Percentiles rank a stretch among this genome's conserved stretches.
These are phyloP conservation scores for Penicillium sp. DNA, from an alignment of 2,329 filamentous ascomycete genomes.

Conservation along the genomic window DNA sequence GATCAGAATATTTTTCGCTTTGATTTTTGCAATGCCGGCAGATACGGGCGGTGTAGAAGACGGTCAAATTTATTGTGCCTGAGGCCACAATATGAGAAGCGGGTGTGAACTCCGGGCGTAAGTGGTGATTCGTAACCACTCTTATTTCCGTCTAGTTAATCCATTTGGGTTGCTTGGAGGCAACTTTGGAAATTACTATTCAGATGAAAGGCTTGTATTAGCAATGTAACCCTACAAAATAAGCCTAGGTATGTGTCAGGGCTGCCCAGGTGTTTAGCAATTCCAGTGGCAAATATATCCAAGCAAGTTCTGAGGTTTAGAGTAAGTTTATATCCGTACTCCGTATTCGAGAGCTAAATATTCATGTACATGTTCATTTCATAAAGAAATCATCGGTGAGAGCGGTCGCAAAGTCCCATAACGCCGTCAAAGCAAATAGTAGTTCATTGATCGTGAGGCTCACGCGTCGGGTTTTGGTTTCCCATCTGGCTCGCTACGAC, in stretches of 20 bases:
- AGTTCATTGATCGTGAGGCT: neutral
- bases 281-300: neutral
- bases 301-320: neutral
- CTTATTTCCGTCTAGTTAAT: neutral
- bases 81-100: neutral
- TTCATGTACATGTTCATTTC: slow-evolving; percentile 12
- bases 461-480: slow-evolving; percentile 6
- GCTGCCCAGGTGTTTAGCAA: neutral
- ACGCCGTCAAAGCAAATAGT: neutral
- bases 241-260: neutral
- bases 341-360: neutral
- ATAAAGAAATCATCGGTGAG: neutral
- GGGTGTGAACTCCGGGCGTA: neutral
- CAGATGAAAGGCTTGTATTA: neutral
- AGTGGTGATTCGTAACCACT: neutral
- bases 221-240: neutral
- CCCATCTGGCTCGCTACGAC: slow-evolving; percentile 13
- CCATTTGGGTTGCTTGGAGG: neutral
- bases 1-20: slow-evolving; percentile 34
- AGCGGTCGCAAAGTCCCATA: neutral
- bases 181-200: neutral
- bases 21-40: slow-evolving; percentile 28
- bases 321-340: neutral
- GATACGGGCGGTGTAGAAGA: slow-evolving; percentile 26
- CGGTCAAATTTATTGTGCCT: slow-evolving; percentile 18